phyloP scores from a whole-genome alignment of 1,284 basidiomycete species.

The Cryptococcus sp. region DNA sequence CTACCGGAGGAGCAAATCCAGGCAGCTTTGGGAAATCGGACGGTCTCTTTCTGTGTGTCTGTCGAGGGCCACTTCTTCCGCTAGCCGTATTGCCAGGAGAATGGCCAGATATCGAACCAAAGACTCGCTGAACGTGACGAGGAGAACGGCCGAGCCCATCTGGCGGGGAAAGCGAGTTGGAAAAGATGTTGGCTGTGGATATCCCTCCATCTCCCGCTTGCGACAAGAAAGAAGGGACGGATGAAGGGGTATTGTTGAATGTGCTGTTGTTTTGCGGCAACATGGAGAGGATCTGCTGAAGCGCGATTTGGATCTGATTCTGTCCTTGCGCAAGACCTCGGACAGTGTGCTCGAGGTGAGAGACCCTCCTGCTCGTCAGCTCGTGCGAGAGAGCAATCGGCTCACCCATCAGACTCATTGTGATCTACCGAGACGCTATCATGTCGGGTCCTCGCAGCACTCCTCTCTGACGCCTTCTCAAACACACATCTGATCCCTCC shows the following conservation, averaged over 20 bases:
- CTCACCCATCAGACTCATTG: conserved; percentile 50
- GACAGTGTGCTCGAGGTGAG: conserved; percentile 37
- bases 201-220: conserved; percentile 15
- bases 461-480: conserved; percentile 62
- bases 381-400: not conserved
- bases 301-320: conserved; percentile 40
- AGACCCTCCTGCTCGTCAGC: conserved; percentile 24
- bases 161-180: conserved; percentile 30
- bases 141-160: conserved; percentile 1
- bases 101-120: not conserved
- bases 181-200: conserved; percentile 29
- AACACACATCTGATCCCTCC: conserved; percentile 80
- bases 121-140: not conserved
- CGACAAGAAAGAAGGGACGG: conserved; percentile 16
- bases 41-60: not conserved
- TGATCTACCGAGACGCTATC: conserved; percentile 49
- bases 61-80: conserved; percentile 6
- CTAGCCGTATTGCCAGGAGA: conserved; percentile 34
- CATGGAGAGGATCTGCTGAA: conserved; percentile 39
- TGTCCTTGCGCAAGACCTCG: conserved; percentile 37
- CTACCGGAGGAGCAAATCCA: conserved; percentile 79
- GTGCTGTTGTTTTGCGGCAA: conserved; percentile 24
- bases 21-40: conserved; percentile 69
- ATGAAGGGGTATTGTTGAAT: conserved; percentile 13
- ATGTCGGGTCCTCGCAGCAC: conserved; percentile 12